These are phyloP conservation scores for Mangifera indica DNA, from an alignment of 345 rosid species.

Conservation along the genomic window DNA sequence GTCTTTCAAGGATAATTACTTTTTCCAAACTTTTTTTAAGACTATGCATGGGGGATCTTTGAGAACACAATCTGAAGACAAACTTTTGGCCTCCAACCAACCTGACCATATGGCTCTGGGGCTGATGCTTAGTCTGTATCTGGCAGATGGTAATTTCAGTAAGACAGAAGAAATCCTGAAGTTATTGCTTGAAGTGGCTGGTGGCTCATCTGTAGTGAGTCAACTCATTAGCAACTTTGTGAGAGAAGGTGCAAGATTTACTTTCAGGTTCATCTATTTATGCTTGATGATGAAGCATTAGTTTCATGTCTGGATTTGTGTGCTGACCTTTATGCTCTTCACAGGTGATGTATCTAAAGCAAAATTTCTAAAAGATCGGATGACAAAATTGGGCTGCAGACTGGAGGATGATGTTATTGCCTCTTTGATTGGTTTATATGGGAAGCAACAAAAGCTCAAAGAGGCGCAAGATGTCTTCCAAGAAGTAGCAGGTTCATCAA, in stretches of 20 bases:
- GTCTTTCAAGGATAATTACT: conserved; percentile 41
- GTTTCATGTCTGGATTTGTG: neutral
- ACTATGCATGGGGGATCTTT: conserved; percentile 30
- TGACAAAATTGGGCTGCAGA: conserved; percentile 42
- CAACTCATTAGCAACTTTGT: conserved; percentile 50
- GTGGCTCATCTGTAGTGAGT: conserved; percentile 46
- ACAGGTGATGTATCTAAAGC: conserved; percentile 59
- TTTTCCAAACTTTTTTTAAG: conserved; percentile 53
- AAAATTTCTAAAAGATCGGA: conserved; percentile 35
- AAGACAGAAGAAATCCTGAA: conserved; percentile 46
- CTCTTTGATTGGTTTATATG: conserved; percentile 52
- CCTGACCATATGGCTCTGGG: conserved; percentile 55
- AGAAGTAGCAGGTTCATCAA: conserved; percentile 42
- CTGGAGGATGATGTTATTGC: conserved; percentile 54
- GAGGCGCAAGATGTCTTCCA: conserved; percentile 52
- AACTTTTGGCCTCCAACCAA: conserved; percentile 27
- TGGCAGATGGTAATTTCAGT: conserved; percentile 32
- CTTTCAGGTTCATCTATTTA: neutral
- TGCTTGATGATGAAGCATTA: conserved; percentile 4
- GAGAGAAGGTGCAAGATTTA: conserved; percentile 47
- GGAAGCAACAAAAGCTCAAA: conserved; percentile 50
- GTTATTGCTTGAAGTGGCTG: conserved; percentile 46
- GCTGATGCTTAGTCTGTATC: conserved; percentile 49
- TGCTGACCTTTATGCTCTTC: conserved; percentile 18
- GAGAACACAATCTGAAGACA: conserved; percentile 27